Percentiles rank a stretch among this genome's conserved stretches.
phyloP scores from a whole-genome alignment of 441 rosid species.

The Capsella rubella region DNA sequence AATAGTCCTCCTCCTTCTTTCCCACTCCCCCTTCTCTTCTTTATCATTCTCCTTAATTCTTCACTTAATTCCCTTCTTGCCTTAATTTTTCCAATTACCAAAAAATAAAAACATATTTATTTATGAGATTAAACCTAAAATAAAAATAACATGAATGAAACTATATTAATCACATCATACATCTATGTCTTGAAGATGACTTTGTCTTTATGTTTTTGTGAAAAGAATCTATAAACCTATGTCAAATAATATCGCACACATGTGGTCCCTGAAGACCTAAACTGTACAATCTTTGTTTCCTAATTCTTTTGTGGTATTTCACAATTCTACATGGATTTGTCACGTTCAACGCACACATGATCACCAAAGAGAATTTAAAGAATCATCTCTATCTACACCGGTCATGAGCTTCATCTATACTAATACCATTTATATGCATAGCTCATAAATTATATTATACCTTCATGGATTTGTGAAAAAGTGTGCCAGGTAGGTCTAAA shows the following conservation, averaged over 20 bases:
- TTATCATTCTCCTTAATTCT: constrained; percentile 60
- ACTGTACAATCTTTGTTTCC: constrained; percentile 1
- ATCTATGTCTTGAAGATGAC: constrained; percentile 9
- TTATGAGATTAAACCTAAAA: not conserved
- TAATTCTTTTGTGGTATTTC: constrained; percentile 11
- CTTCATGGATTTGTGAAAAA: constrained; percentile 78
- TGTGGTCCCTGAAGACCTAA: constrained; percentile 24
- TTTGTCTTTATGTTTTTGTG: constrained; percentile 38
- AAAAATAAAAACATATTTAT: not conserved
- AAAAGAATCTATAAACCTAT: constrained; percentile 38
- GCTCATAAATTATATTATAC: constrained; percentile 41
- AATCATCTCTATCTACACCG: constrained; percentile 1
- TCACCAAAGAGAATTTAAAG: not conserved
- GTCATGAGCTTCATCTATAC: not conserved
- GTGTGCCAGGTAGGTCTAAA: constrained; percentile 80
- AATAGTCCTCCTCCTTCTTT: constrained; percentile 60
- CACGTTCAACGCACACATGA: constrained; percentile 13
- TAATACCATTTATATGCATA: not conserved
- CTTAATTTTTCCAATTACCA: constrained; percentile 43
- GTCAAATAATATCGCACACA: constrained; percentile 26
- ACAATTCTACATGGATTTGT: constrained; percentile 11
- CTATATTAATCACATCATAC: constrained; percentile 27
- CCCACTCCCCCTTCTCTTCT: constrained; percentile 63
- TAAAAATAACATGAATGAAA: constrained; percentile 1
- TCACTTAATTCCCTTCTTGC: constrained; percentile 72